A percentile compares a stretch with the other conserved stretches of the same genome.
Evolutionary conservation across 768 basidiomycete genomes (phyloP).

Genomic region (Tephrocybe sp.): DNA sequence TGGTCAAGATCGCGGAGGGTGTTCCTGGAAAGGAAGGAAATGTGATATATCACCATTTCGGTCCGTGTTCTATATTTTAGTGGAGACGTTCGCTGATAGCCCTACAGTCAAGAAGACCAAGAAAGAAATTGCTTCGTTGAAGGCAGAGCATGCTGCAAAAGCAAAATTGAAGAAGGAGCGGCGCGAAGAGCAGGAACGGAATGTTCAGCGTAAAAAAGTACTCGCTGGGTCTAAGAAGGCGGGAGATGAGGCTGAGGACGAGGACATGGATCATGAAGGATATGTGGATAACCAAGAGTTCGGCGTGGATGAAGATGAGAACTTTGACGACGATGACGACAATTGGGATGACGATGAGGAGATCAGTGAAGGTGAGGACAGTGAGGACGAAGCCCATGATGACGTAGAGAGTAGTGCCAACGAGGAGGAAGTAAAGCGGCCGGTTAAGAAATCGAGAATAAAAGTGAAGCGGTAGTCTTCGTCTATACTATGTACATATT

Average conservation of each 20-base stretch:
- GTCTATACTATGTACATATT: conserved; percentile 6
- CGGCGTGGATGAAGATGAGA: conserved; percentile 37
- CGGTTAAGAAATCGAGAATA: conserved; percentile 56
- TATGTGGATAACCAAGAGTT: conserved; percentile 38
- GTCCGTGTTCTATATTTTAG: conserved; percentile 45
- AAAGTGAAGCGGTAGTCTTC: conserved; percentile 45
- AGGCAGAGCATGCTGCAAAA: conserved; percentile 75
- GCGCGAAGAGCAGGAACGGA: conserved; percentile 87
- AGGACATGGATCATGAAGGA: conserved; percentile 32
- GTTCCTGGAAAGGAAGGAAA: conserved; percentile 90
- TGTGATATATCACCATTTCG: conserved; percentile 93
- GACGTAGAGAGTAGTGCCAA: conserved; percentile 46
- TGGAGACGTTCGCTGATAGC: conserved; percentile 1
- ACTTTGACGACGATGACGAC: conserved; percentile 33
- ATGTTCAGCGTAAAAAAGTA: conserved; percentile 82
- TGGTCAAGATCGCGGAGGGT: conserved; percentile 95
- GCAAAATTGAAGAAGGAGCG: conserved; percentile 75
- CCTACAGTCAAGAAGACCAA: conserved; percentile 87
- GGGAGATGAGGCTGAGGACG: conserved; percentile 28
- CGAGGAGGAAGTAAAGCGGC: conserved; percentile 44
- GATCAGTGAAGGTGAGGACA: conserved; percentile 53
- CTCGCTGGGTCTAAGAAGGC: conserved; percentile 9
- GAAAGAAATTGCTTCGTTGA: conserved; percentile 64
- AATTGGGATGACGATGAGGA: conserved; percentile 65
- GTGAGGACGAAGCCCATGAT: conserved; percentile 30